Percentiles rank a stretch among this genome's conserved stretches.
phyloP scores from a whole-genome alignment of 495 filamentous ascomycete genomes.

The Neurospora sublineolata region DNA sequence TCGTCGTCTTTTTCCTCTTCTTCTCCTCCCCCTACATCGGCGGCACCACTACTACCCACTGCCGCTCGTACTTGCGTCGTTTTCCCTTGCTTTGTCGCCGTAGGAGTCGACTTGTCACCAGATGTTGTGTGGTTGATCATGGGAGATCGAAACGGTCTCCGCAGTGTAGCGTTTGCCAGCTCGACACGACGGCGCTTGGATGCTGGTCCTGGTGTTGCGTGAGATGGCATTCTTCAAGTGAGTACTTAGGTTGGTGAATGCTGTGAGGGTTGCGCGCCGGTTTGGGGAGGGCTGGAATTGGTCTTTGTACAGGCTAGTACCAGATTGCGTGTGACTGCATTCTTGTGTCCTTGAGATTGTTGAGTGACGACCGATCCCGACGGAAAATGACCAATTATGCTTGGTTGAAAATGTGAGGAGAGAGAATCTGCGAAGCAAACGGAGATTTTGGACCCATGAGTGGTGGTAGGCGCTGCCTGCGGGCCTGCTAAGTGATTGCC shows the following conservation, averaged over 20 bases:
- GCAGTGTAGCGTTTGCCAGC: conserved; percentile 15
- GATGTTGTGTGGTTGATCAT: conserved; percentile 10
- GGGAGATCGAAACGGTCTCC: conserved; percentile 21
- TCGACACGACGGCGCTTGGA: conserved; percentile 24
- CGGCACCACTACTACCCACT: background rate
- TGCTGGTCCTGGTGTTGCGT: conserved; percentile 11
- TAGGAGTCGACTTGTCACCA: background rate
- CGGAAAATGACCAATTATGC: background rate
- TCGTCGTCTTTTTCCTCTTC: background rate
- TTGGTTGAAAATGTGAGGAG: background rate
- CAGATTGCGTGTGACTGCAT: background rate
- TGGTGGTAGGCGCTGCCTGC: background rate
- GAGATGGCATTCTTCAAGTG: conserved; percentile 7
- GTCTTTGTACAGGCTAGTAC: background rate
- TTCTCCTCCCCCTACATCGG: background rate
- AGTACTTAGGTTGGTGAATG: background rate
- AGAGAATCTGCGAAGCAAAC: background rate
- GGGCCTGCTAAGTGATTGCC: background rate
- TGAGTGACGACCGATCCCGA: background rate
- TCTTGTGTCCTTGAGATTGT: background rate
- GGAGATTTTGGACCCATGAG: background rate
- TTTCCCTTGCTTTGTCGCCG: background rate
- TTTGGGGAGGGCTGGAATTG: background rate
- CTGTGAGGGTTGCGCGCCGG: background rate
- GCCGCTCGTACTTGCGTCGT: background rate